Percentiles rank a stretch among this genome's conserved stretches.
Evolutionary conservation across 2,329 filamentous ascomycete species (phyloP).

Genomic region (Ciborinia camelliae): DNA sequence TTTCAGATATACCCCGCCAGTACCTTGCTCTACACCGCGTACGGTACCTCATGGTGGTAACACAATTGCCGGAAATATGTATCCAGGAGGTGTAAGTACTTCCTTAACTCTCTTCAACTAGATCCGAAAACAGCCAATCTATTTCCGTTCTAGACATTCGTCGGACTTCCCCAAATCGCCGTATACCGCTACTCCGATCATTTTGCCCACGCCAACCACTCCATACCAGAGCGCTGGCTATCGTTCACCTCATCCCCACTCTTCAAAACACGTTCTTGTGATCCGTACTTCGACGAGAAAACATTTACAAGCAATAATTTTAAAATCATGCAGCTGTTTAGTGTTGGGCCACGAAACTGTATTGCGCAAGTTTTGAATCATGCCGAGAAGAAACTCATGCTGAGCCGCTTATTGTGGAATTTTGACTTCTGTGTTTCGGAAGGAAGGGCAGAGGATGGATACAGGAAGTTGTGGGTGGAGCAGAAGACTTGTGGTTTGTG

Average conservation of each 20-base stretch:
- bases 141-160: conserved; percentile 16
- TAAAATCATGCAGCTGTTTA: conserved; percentile 15
- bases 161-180: not conserved
- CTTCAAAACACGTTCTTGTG: not conserved
- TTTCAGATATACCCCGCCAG: conserved; percentile 17
- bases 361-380: conserved; percentile 20
- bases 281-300: conserved; percentile 18
- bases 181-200: conserved; percentile 8
- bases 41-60: not conserved
- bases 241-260: not conserved
- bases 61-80: not conserved
- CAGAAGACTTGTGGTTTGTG: conserved; percentile 2
- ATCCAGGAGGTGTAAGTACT: conserved; percentile 15
- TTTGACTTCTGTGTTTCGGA: conserved; percentile 19
- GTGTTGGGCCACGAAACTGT: conserved; percentile 21
- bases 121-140: not conserved
- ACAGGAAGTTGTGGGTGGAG: not conserved
- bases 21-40: not conserved
- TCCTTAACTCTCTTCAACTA: not conserved
- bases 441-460: not conserved
- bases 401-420: conserved; percentile 21
- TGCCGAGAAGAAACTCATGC: conserved; percentile 22
- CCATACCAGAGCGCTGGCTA: conserved; percentile 37
- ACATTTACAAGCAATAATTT: conserved; percentile 15
- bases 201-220: conserved; percentile 19